Evolutionary conservation across 2,329 filamentous ascomycete species (phyloP), one percentile per base, ranked within the genome.

Genomic region (Diaporthe humulicola): DNA sequence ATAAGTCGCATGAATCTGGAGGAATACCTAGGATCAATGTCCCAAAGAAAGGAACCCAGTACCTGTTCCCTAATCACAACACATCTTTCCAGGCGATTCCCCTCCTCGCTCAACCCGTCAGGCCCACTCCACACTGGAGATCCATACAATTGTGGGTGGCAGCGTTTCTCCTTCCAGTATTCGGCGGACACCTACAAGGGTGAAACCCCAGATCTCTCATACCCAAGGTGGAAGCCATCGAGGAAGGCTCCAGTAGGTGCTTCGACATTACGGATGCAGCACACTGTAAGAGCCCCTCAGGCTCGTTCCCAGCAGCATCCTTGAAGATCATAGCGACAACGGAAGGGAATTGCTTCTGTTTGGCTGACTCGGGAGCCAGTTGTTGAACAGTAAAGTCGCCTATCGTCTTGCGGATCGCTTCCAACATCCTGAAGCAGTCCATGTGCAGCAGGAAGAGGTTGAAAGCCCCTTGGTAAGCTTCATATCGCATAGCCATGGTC

Each of bases 321-420:
- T 22, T 36, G 14, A 50, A 67, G 42, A 67, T 19, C 61, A 67
- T 67, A 10, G 42, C 14, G 6, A 67, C 61, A 3, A 67, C 61
- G 5, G 42, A 8, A 4, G 45, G 61, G n/a, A 52, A 30, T 1
- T 52, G 22, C 19, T 67, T 50, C 12, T 67, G 30, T 2, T 36
- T 36, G 42, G 61, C 1, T 30, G 61, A 15, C 30, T 50, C 61
- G 22, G 42, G 45, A 14, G 30, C 40, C 10, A 66, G 40, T 6
- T 14, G 30, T 4, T 50, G 45, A 7, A 19, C 7, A 8, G 45
- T 52, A 10, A 25, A 2, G 30, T 52, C 45, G 19, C 25, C 42
- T 25, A 50, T 50, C 1, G 42, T 25, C 30, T 36, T 33, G 28
- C 42, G 61, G 22, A 67, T 67, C 7, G 36, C 40, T n/a, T 50